Evolutionary conservation across 2,329 filamentous ascomycete genomes (phyloP).

Genomic region (Phialocephala sp.): DNA sequence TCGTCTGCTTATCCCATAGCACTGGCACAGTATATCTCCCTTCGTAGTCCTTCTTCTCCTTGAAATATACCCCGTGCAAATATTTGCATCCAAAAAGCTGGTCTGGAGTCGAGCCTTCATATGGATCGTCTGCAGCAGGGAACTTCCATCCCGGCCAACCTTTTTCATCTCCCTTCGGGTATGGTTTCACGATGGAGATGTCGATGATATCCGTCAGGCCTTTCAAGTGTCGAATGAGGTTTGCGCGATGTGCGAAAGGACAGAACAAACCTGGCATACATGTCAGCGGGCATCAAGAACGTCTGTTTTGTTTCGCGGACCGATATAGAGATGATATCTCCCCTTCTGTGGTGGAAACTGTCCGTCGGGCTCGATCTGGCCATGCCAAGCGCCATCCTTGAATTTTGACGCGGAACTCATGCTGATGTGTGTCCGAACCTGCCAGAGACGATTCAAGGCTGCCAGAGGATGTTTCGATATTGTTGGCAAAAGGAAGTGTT

Average conservation of each 20-base stretch:
- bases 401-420: conserved; percentile 32
- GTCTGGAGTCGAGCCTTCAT: conserved; percentile 65
- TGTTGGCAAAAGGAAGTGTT: not conserved
- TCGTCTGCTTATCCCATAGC: conserved; percentile 66
- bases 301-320: conserved; percentile 51
- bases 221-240: conserved; percentile 89
- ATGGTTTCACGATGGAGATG: conserved; percentile 53
- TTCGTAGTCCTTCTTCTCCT: conserved; percentile 65
- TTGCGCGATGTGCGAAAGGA: conserved; percentile 68
- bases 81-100: conserved; percentile 65
- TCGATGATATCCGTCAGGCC: conserved; percentile 84
- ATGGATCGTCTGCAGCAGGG: conserved; percentile 62
- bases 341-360: conserved; percentile 76
- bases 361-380: conserved; percentile 29
- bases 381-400: conserved; percentile 37
- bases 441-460: not conserved
- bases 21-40: conserved; percentile 72
- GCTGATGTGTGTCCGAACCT: not conserved
- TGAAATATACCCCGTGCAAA: conserved; percentile 70
- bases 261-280: conserved; percentile 57
- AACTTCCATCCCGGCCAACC: conserved; percentile 74
- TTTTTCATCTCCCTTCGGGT: conserved; percentile 67
- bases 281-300: not conserved
- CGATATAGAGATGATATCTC: conserved; percentile 89
- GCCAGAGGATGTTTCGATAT: not conserved